Percentiles rank a stretch among this genome's conserved stretches.
These are phyloP conservation scores for Verticillium tricorpus DNA, from an alignment of 2,329 filamentous ascomycete species.

Conservation along the genomic window DNA sequence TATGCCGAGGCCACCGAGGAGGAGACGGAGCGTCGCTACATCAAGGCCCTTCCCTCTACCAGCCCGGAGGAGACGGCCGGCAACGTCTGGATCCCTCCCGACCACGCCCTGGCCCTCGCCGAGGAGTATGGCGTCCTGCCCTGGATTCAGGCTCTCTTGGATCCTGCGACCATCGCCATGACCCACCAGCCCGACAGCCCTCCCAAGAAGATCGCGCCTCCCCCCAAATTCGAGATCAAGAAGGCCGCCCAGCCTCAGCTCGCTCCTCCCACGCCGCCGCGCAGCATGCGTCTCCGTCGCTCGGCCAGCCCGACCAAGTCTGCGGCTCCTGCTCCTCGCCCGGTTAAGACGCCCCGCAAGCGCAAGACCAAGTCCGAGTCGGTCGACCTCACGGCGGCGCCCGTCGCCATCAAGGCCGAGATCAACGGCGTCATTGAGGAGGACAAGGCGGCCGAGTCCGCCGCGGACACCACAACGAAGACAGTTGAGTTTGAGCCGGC, in stretches of 20 bases:
- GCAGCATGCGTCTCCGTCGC: slow-evolving; percentile 46
- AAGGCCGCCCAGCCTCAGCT: slow-evolving; percentile 33
- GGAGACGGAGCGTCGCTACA: slow-evolving; percentile 71
- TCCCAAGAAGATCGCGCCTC: slow-evolving; percentile 72
- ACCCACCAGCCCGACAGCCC: slow-evolving; percentile 59
- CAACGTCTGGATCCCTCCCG: slow-evolving; percentile 91
- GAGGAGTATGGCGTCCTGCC: slow-evolving; percentile 80
- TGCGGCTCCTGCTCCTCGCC: slow-evolving; percentile 18
- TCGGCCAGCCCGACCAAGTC: slow-evolving; percentile 55
- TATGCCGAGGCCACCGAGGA: slow-evolving; percentile 71
- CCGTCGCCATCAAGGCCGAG: slow-evolving; percentile 18
- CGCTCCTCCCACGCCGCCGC: slow-evolving; percentile 44
- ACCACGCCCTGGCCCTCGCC: slow-evolving; percentile 74
- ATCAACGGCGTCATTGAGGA: slow-evolving; percentile 22
- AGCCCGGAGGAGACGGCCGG: slow-evolving; percentile 91
- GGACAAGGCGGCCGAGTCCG: slow-evolving; percentile 20
- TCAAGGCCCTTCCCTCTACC: slow-evolving; percentile 77
- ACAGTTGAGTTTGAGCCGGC: slow-evolving; percentile 45
- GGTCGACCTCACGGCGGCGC: slow-evolving; percentile 26
- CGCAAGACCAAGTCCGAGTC: slow-evolving; percentile 40
- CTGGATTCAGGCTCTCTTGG: slow-evolving; percentile 91
- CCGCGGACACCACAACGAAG: slow-evolving; percentile 30
- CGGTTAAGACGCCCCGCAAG: slow-evolving; percentile 45
- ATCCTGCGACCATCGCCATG: slow-evolving; percentile 70
- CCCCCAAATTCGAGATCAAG: slow-evolving; percentile 70